Evolutionary conservation across 768 basidiomycete genomes (phyloP), one percentile per base, ranked within the genome.

Genomic region (Gymnopilus junonius): DNA sequence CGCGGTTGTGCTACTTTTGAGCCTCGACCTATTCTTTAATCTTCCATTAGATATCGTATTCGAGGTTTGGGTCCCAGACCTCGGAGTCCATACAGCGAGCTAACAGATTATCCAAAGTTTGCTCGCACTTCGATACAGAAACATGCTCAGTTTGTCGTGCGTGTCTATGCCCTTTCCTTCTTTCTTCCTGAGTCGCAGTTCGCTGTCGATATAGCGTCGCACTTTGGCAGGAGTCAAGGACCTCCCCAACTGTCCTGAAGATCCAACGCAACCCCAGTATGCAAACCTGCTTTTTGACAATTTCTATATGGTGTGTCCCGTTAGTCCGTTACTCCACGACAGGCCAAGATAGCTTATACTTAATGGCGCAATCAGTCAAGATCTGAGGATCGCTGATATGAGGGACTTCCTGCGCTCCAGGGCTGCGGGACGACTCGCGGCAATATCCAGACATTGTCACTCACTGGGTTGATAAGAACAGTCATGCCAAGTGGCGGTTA

Each of bases 71-170:
- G 6, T 17, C 12, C 15, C 11, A 6, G 12, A 3, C 23, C n/a
- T 27, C n/a, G 4, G 6, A 42, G 5, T 31, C 2, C 11, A 31
- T n/a, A 31, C 12, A 32, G 12, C n/a, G n/a, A n/a, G n/a, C n/a
- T n/a, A n/a, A n/a, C n/a, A 10, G 8, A 40, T 8, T n/a, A n/a
- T 20, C 45, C 20, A 8, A 14, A 59, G 58, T 50, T 14, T 45
- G 20, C 11, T 35, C 60, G 8, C 69, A 77, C 58, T 67, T 82
- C 3, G 64, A 73, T 79, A 80, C 10, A 35, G 65, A 12, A 80
- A 83, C 66, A 60, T 83, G 3, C 67, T 83, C 8, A 71, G 69
- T 50, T 71, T 82, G 1, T 70, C 77, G 1, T 66, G 77, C 37
- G 70, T 78, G 3, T 74, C 68, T 27, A 76, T 76, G 56, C 65